phyloP scores from a whole-genome alignment of 1,284 basidiomycete genomes.

The Malassezia globosa region DNA sequence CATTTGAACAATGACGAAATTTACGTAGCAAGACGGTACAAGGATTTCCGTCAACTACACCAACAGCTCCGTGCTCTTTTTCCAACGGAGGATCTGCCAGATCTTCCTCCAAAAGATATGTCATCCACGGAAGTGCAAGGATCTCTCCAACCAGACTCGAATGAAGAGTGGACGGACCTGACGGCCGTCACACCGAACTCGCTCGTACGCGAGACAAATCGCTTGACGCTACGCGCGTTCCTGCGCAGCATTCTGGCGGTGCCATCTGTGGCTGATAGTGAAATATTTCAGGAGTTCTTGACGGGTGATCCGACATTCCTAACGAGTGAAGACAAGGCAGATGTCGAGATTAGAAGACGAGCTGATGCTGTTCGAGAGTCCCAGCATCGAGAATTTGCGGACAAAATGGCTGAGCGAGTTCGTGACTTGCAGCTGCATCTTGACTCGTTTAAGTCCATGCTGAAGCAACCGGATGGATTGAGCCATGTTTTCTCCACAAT shows the following conservation, averaged over 20 bases:
- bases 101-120: slow-evolving; percentile 35
- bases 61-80: slow-evolving; percentile 32
- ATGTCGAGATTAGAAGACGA: slow-evolving; percentile 68
- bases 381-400: slow-evolving; percentile 70
- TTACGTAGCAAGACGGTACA: slow-evolving; percentile 82
- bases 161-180: slow-evolving; percentile 1
- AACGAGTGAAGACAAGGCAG: slow-evolving; percentile 64
- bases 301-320: slow-evolving; percentile 65
- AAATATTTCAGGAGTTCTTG: slow-evolving; percentile 75
- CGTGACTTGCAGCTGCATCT: slow-evolving; percentile 75
- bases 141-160: background rate
- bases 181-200: slow-evolving; percentile 38
- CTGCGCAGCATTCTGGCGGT: slow-evolving; percentile 65
- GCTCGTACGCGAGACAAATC: slow-evolving; percentile 65
- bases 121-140: slow-evolving; percentile 24
- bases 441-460: slow-evolving; percentile 76
- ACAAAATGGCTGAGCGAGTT: slow-evolving; percentile 74
- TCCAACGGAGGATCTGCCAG: slow-evolving; percentile 31
- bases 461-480: slow-evolving; percentile 64
- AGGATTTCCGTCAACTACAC: slow-evolving; percentile 62
- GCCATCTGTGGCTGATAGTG: slow-evolving; percentile 65
- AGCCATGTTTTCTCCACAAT: slow-evolving; percentile 76
- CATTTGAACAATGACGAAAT: slow-evolving; percentile 56
- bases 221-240: slow-evolving; percentile 84
- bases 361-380: slow-evolving; percentile 81